Conservation (phyloP, 1,139 yeast species). For the Pneumocystis oryctolagi region DNA sequence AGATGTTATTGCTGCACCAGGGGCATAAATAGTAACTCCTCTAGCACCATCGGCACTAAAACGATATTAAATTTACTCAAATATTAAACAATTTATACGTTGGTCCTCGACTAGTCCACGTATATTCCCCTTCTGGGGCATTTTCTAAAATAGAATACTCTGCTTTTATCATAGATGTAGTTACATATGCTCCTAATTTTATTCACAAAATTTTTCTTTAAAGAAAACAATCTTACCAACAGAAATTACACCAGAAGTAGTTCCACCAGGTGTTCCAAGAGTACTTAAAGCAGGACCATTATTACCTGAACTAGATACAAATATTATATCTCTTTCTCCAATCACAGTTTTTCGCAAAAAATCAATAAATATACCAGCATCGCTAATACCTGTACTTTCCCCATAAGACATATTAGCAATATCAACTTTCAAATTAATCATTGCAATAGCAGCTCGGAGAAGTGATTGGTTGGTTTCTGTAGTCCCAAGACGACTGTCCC, state of each 20-base stretch:
- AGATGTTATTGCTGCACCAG: slow-evolving; percentile 14
- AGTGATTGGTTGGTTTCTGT: slow-evolving; percentile 13
- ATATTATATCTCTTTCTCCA: slow-evolving; percentile 8
- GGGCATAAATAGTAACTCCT: slow-evolving; percentile 13
- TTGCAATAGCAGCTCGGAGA: slow-evolving; percentile 12
- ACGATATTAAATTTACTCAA: neutral
- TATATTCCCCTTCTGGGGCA: slow-evolving; percentile 10
- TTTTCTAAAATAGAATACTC: slow-evolving; percentile 10
- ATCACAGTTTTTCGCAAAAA: slow-evolving; percentile 10
- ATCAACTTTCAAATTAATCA: slow-evolving; percentile 10
- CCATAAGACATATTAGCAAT: slow-evolving; percentile 13
- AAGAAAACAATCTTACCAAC: slow-evolving; percentile 4
- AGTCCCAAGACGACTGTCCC: slow-evolving; percentile 13
- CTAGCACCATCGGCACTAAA: slow-evolving; percentile 10
- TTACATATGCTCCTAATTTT: slow-evolving; percentile 11
- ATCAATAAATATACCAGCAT: slow-evolving; percentile 10
- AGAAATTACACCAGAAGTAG: slow-evolving; percentile 11
- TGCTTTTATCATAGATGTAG: slow-evolving; percentile 12
- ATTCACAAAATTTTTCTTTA: neutral
- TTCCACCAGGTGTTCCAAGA: slow-evolving; percentile 14
- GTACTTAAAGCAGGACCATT: slow-evolving; percentile 12
- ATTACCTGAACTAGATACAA: slow-evolving; percentile 14
- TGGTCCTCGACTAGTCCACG: slow-evolving; percentile 13
- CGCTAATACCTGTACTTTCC: slow-evolving; percentile 10
- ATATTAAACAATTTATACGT: neutral